Percentiles rank a stretch among this genome's conserved stretches.
phyloP scores from a whole-genome alignment of 169 alveolate species.

The Plasmodium sp. region DNA sequence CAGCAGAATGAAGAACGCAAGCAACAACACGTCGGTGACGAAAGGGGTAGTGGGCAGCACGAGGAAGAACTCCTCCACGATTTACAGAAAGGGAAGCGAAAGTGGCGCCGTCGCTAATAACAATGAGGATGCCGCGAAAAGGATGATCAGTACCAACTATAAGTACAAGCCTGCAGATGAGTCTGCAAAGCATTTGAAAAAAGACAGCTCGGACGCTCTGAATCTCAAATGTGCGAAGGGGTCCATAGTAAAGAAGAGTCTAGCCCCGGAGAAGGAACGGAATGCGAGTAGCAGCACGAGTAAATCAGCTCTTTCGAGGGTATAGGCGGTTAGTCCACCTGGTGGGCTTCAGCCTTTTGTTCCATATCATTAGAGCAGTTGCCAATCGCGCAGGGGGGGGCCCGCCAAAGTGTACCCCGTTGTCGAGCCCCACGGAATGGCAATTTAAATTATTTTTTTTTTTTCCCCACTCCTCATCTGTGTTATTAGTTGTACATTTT shows the following conservation, averaged over 20 bases:
- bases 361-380: background rate
- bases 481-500: background rate
- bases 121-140: background rate
- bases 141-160: background rate
- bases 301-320: background rate
- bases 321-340: background rate
- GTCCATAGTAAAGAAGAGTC: conserved; percentile 2
- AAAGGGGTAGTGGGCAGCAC: background rate
- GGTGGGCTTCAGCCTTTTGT: background rate
- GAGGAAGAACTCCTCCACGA: background rate
- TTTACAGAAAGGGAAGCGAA: conserved; percentile 2
- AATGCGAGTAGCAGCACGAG: background rate
- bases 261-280: background rate
- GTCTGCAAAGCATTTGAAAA: background rate
- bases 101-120: background rate
- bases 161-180: conserved; percentile 18
- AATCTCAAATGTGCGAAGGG: background rate
- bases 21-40: background rate
- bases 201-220: background rate
- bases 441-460: background rate
- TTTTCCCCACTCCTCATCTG: background rate
- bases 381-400: background rate
- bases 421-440: background rate
- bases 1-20: background rate
- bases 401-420: background rate